phyloP scores from a whole-genome alignment of 805 yeast genomes.

The Candida maesae region DNA sequence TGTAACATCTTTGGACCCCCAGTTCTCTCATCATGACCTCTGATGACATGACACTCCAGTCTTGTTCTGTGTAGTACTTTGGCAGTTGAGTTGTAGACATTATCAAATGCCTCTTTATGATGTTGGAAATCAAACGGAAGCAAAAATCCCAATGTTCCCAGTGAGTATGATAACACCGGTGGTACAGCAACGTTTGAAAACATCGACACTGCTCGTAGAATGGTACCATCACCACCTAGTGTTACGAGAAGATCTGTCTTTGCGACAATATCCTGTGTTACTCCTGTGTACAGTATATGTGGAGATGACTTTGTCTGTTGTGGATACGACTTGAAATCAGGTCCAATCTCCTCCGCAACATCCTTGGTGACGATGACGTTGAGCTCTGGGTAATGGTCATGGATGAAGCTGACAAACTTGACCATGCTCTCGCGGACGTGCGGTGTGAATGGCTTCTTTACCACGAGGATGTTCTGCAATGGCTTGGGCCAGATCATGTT shows the following conservation, averaged over 20 bases:
- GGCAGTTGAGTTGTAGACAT: constrained; percentile 65
- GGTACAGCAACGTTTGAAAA: constrained; percentile 75
- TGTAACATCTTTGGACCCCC: constrained; percentile 41
- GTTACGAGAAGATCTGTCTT: constrained; percentile 82
- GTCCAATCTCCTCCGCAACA: constrained; percentile 63
- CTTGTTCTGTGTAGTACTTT: constrained; percentile 74
- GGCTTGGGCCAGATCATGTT: constrained; percentile 69
- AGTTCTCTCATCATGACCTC: constrained; percentile 3
- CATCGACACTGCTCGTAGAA: constrained; percentile 74
- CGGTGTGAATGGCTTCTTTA: constrained; percentile 79
- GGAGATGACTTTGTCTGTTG: constrained; percentile 29
- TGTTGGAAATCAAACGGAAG: constrained; percentile 79
- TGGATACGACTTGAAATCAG: constrained; percentile 24
- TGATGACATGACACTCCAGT: constrained; percentile 67
- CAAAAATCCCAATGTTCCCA: constrained; percentile 88
- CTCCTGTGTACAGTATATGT: constrained; percentile 54
- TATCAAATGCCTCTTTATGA: constrained; percentile 54
- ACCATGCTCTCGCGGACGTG: constrained; percentile 64
- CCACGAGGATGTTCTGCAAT: constrained; percentile 69
- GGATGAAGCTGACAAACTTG: constrained; percentile 57
- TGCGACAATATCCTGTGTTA: constrained; percentile 47
- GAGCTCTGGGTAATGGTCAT: constrained; percentile 59
- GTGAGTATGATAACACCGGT: constrained; percentile 81
- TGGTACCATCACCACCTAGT: constrained; percentile 96
- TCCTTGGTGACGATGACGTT: constrained; percentile 77